These are phyloP conservation scores for Taiozyma sp. DNA, from an alignment of 1,139 yeast species.

Conservation along the genomic window DNA sequence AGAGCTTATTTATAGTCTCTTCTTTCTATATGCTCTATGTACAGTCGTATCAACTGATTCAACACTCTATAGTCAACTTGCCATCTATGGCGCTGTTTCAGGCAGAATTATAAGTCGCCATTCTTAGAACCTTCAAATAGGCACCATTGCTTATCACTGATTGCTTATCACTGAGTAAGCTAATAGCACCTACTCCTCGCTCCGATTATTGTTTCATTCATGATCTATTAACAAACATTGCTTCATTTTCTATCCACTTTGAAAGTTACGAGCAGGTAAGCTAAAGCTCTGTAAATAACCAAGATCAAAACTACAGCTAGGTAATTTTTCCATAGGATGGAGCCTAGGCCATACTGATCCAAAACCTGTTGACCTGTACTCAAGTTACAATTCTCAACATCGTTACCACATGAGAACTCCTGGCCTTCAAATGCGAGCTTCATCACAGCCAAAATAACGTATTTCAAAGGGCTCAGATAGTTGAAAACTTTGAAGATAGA, in stretches of 20 bases:
- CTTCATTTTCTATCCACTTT: not conserved
- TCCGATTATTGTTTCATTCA: no score
- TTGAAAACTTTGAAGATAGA: slow-evolving; percentile 61
- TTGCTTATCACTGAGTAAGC: no score
- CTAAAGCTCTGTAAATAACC: slow-evolving; percentile 32
- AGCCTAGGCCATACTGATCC: slow-evolving; percentile 35
- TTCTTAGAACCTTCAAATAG: no score
- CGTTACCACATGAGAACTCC: slow-evolving; percentile 37
- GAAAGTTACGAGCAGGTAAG: slow-evolving; percentile 23
- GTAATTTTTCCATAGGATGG: slow-evolving; percentile 29
- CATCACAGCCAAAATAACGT: slow-evolving; percentile 52
- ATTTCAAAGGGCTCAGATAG: slow-evolving; percentile 69
- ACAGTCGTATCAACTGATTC: no score
- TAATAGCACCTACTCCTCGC: no score
- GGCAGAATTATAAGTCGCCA: no score
- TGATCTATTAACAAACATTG: no score
- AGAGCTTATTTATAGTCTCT: no score
- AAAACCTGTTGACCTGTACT: slow-evolving; percentile 46
- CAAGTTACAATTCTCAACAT: slow-evolving; percentile 38
- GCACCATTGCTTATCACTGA: no score
- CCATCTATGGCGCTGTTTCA: no score
- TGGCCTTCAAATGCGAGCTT: slow-evolving; percentile 41
- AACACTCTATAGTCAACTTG: no score
- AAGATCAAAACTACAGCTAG: slow-evolving; percentile 33
- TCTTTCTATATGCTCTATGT: no score